These are phyloP conservation scores for Acidomyces sp. DNA, from an alignment of 495 filamentous ascomycete genomes.

Conservation along the genomic window DNA sequence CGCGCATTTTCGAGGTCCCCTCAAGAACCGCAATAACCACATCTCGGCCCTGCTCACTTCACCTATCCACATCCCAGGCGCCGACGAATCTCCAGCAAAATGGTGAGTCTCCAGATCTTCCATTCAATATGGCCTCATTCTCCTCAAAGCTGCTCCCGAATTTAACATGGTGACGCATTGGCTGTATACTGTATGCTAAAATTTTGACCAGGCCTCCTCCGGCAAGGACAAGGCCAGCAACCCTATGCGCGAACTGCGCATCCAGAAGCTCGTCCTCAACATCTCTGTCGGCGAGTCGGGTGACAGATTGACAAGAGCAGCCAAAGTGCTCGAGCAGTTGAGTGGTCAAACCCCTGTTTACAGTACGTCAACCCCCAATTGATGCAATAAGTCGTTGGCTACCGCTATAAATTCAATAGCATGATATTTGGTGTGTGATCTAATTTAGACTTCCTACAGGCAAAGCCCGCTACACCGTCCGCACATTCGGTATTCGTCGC, in stretches of 20 bases:
- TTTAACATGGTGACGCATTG: too few species aligned
- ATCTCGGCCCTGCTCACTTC: not conserved
- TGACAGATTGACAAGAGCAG: conserved; percentile 98
- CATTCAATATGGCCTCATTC: too few species aligned
- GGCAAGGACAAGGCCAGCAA: conserved; percentile 53
- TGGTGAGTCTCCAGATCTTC: too few species aligned
- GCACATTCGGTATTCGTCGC: conserved; percentile 99
- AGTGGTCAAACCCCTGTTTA: conserved; percentile 99
- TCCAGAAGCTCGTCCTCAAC: conserved; percentile 99
- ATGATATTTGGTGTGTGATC: not conserved
- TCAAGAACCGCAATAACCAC: not conserved
- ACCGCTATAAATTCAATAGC: too few species aligned
- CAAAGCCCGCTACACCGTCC: conserved; percentile 99
- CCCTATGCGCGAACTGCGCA: conserved; percentile 98
- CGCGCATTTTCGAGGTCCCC: not conserved
- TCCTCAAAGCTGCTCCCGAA: too few species aligned
- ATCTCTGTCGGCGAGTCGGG: conserved; percentile 99
- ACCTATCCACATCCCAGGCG: conserved; percentile 16
- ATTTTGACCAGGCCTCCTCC: conserved; percentile 11
- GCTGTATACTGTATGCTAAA: too few species aligned
- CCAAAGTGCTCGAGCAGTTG: conserved; percentile 99
- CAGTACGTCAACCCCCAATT: conserved; percentile 48
- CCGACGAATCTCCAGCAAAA: conserved; percentile 20
- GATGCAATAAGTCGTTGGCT: too few species aligned
- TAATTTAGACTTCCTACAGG: conserved; percentile 34